phyloP scores from a whole-genome alignment of 345 rosid genomes.

The Melaleuca alternifolia region DNA sequence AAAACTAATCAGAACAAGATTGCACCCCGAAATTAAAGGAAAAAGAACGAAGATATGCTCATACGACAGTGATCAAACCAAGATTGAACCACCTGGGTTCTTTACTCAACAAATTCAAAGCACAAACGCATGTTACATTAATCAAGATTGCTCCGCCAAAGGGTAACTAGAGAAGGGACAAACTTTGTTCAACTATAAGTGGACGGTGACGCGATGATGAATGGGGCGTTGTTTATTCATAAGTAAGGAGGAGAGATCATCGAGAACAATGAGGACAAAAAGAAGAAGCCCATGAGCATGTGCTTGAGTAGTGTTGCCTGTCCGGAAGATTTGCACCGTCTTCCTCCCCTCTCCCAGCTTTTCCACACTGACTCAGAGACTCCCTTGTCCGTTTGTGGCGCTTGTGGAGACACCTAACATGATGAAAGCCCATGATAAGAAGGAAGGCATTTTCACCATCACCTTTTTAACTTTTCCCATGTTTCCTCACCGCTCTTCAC shows the following conservation, averaged over 20 bases:
- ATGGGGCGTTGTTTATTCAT: neutral
- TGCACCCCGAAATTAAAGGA: neutral
- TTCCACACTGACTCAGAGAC: neutral
- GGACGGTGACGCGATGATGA: neutral
- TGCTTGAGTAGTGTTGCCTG: neutral
- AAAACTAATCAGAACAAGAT: neutral
- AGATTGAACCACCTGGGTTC: neutral
- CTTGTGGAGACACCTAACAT: neutral
- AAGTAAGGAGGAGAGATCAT: neutral
- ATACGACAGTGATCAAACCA: neutral
- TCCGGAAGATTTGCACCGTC: neutral
- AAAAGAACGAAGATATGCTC: neutral
- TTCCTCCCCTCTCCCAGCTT: neutral
- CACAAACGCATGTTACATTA: neutral
- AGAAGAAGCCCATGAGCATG: neutral
- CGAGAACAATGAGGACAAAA: neutral
- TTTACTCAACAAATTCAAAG: neutral
- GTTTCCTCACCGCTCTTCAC: neutral
- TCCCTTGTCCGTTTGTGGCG: neutral
- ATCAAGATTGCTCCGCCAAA: neutral
- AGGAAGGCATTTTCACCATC: neutral
- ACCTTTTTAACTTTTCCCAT: neutral
- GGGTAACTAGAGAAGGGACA: neutral
- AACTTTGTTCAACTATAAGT: neutral
- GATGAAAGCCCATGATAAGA: neutral